These are phyloP conservation scores for Zoysia matrella DNA, from an alignment of 202 grass and related monocot genomes.

Conservation along the genomic window DNA sequence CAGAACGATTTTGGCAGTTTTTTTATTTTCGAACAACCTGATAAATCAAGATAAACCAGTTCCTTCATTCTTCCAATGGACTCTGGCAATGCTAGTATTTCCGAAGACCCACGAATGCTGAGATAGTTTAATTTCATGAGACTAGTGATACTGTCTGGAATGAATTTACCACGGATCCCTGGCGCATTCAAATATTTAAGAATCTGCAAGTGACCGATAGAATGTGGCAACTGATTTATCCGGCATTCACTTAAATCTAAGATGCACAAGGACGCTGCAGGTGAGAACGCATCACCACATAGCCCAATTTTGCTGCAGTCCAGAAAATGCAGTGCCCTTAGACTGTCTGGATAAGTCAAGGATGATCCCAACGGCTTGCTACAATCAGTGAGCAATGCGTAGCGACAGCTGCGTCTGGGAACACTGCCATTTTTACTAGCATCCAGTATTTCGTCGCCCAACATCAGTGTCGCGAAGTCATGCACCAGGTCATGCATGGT, in stretches of 20 bases:
- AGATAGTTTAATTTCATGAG: slow-evolving; percentile 15
- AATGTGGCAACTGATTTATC: neutral
- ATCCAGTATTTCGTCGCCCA: no score
- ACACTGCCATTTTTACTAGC: neutral
- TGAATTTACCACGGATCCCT: neutral
- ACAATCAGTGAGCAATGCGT: slow-evolving; percentile 19
- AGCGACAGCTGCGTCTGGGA: neutral
- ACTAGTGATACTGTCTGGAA: neutral
- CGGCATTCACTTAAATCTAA: slow-evolving; percentile 22
- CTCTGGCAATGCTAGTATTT: neutral
- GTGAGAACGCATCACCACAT: neutral
- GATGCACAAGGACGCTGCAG: neutral
- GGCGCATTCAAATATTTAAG: slow-evolving; percentile 29
- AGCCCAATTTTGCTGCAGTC: neutral
- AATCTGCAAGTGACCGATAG: neutral
- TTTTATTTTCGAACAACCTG: neutral
- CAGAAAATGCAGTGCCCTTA: slow-evolving; percentile 7
- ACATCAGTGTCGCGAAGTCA: no score
- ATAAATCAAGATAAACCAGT: neutral
- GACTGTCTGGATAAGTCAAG: neutral
- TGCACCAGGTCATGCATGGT: no score
- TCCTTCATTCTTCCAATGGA: neutral
- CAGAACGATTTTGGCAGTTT: slow-evolving; percentile 1
- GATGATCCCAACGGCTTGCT: neutral
- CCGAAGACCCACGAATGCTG: slow-evolving; percentile 1